These are phyloP conservation scores for Cordyceps cicadae DNA, from an alignment of 2,329 filamentous ascomycete species.

Conservation along the genomic window DNA sequence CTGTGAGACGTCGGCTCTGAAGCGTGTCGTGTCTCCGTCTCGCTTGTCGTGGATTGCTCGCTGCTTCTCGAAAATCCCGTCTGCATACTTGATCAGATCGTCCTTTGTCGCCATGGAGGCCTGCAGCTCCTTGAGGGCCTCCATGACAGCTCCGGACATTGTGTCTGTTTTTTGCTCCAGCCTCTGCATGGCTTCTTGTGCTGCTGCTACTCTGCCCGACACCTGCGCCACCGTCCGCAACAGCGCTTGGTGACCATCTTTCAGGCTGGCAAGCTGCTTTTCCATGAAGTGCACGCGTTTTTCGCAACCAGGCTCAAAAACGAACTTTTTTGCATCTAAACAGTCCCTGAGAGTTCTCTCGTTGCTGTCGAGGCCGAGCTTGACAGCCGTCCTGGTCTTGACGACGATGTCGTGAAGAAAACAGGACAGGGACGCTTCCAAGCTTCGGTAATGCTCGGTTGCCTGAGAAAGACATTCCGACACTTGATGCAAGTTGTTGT, in stretches of 20 bases:
- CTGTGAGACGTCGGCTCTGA: not conserved
- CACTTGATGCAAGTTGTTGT: not conserved
- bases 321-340: not conserved
- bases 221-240: not conserved
- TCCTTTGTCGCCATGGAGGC: not conserved
- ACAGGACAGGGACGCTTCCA: not conserved
- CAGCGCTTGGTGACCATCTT: not conserved
- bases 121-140: not conserved
- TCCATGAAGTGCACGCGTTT: not conserved
- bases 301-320: not conserved
- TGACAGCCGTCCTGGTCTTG: not conserved
- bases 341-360: not conserved
- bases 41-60: not conserved
- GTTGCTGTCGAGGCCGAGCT: not conserved
- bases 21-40: not conserved
- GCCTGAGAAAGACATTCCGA: not conserved
- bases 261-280: not conserved
- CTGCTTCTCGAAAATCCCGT: no score
- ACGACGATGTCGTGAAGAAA: not conserved
- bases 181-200: not conserved
- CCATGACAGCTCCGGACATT: not conserved
- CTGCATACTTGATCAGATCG: no score
- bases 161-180: not conserved
- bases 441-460: no score
- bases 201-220: not conserved